Percentiles rank a stretch among this genome's conserved stretches.
phyloP scores from a whole-genome alignment of 2,329 filamentous ascomycete genomes.

The Geosmithia putterillii region DNA sequence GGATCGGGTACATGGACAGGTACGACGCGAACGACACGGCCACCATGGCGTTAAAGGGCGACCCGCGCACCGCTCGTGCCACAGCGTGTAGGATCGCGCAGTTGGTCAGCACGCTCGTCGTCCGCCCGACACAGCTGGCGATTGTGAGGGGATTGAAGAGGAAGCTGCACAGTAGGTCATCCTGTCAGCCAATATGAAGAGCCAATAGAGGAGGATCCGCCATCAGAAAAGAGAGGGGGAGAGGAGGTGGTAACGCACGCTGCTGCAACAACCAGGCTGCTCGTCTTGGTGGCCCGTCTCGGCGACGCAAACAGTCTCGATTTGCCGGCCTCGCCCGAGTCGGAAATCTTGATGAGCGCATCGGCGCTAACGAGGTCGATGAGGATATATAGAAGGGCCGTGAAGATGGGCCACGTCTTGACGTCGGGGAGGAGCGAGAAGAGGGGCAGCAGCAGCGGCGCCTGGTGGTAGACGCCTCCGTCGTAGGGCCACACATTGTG shows the following conservation, averaged over 20 bases:
- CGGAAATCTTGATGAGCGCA: constrained; percentile 66
- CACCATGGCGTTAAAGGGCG: constrained; percentile 64
- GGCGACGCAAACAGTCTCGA: constrained; percentile 69
- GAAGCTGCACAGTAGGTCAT: constrained; percentile 41
- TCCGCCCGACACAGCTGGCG: constrained; percentile 77
- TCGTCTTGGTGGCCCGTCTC: constrained; percentile 63
- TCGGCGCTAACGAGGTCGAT: constrained; percentile 75
- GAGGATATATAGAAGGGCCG: constrained; percentile 66
- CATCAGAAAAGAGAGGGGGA: neutral
- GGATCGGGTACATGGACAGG: constrained; percentile 79
- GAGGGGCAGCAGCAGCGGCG: constrained; percentile 78
- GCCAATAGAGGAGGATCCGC: neutral
- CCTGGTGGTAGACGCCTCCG: constrained; percentile 73
- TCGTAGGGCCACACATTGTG: constrained; percentile 96
- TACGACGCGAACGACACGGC: constrained; percentile 81
- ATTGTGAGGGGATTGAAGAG: constrained; percentile 94
- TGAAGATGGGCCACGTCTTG: constrained; percentile 55
- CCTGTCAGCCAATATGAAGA: too few relatives aligned
- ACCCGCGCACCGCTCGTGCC: constrained; percentile 65
- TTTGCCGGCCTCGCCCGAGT: constrained; percentile 65
- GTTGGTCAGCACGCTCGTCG: constrained; percentile 80
- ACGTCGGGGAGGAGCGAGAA: constrained; percentile 78
- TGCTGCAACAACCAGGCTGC: constrained; percentile 63
- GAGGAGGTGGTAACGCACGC: constrained; percentile 35
- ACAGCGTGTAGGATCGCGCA: constrained; percentile 78